A percentile compares a stretch with the other conserved stretches of the same genome.
These are phyloP conservation scores for Venturiaceae sp. DNA, from an alignment of 2,329 filamentous ascomycete species.

Conservation along the genomic window DNA sequence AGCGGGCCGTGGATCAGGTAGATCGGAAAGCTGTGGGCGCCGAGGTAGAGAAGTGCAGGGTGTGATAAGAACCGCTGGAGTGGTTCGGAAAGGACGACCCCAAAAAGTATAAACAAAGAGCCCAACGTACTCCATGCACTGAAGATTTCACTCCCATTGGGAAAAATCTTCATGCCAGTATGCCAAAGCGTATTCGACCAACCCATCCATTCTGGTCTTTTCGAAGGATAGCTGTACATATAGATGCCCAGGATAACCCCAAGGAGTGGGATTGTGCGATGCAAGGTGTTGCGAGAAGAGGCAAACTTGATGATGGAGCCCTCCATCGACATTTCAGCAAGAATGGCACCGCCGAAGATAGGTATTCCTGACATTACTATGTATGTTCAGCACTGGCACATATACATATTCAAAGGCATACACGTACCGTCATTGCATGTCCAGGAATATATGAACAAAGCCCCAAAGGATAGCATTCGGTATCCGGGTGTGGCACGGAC, in stretches of 20 bases:
- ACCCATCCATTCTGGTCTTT: conserved; percentile 37
- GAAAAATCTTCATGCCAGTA: conserved; percentile 35
- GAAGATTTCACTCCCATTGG: conserved; percentile 31
- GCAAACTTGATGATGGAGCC: conserved; percentile 24
- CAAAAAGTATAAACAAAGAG: conserved; percentile 39
- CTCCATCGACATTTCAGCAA: conserved; percentile 3
- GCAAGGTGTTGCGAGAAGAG: conserved; percentile 28
- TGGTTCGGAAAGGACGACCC: conserved; percentile 39
- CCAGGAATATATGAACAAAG: conserved; percentile 38
- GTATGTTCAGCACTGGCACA: neutral
- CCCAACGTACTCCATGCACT: conserved; percentile 39
- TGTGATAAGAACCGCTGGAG: conserved; percentile 41
- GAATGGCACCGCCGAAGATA: conserved; percentile 2
- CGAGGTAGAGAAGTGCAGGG: conserved; percentile 42
- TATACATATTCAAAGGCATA: neutral
- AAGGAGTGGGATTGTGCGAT: conserved; percentile 22
- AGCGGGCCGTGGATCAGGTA: conserved; percentile 46
- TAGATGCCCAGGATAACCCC: conserved; percentile 36
- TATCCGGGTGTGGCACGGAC: conserved; percentile 39
- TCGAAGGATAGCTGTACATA: conserved; percentile 40
- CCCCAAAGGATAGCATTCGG: conserved; percentile 34
- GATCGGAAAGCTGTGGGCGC: conserved; percentile 45
- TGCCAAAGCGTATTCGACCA: conserved; percentile 38
- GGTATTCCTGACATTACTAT: neutral
- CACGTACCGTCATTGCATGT: conserved; percentile 3